Evolutionary conservation across 179 eudicot genomes (phyloP).

Genomic region (Silene noctiflora): DNA sequence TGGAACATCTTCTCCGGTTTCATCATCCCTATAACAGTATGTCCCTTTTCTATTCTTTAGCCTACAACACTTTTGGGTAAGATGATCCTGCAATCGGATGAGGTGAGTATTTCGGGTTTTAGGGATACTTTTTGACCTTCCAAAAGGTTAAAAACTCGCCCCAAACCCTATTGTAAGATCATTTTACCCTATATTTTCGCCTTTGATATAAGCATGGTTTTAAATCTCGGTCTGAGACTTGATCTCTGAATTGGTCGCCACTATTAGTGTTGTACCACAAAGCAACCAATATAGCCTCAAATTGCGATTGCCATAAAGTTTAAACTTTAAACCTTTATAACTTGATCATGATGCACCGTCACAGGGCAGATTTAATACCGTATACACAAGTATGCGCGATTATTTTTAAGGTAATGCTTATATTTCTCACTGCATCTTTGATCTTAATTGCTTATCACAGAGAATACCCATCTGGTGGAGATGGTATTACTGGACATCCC

Average conservation of each 20-base stretch:
- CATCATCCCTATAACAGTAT: constrained; percentile 29
- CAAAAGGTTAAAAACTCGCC: too few relatives aligned
- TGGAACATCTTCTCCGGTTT: constrained; percentile 35
- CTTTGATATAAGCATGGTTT: not conserved
- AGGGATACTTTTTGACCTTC: not conserved
- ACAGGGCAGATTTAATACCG: too few relatives aligned
- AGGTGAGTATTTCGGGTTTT: not conserved
- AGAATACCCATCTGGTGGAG: constrained; percentile 33
- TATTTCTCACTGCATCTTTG: not conserved
- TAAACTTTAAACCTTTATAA: too few relatives aligned
- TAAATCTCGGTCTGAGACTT: too few relatives aligned
- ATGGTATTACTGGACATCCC: constrained; percentile 32
- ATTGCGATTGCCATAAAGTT: too few relatives aligned
- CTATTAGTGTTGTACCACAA: too few relatives aligned
- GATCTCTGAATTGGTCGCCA: too few relatives aligned
- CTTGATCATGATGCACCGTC: too few relatives aligned
- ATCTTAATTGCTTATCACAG: constrained; percentile 2
- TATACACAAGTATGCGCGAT: not conserved
- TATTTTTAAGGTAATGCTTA: not conserved
- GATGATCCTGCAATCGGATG: not conserved
- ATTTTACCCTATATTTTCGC: not conserved
- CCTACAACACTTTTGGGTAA: not conserved
- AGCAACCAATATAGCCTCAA: too few relatives aligned
- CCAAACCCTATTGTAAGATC: too few relatives aligned
- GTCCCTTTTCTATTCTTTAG: not conserved